phyloP scores from a whole-genome alignment of 306 rosid species.

The Clitoria ternatea region DNA sequence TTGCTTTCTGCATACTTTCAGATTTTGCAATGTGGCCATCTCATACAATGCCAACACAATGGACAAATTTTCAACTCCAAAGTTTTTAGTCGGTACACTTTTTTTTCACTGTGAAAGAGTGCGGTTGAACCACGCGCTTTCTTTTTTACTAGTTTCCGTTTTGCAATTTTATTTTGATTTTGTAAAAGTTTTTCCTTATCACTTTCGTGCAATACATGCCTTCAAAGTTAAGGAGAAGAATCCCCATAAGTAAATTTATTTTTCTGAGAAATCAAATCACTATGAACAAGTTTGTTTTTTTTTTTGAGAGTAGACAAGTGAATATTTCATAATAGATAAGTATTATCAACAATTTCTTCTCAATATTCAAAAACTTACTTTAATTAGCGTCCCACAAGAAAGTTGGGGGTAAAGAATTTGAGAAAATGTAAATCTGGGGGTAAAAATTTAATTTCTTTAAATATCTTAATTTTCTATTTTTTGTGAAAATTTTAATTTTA shows the following conservation, averaged over 20 bases:
- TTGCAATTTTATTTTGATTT: background rate
- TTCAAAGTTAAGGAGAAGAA: slow-evolving; percentile 8
- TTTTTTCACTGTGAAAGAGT: background rate
- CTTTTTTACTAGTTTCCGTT: background rate
- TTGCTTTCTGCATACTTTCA: slow-evolving; percentile 26
- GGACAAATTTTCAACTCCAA: slow-evolving; percentile 8
- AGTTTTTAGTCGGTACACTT: background rate
- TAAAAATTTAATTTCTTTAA: too few relatives aligned
- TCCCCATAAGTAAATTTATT: background rate
- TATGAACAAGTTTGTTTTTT: background rate
- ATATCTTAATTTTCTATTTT: too few relatives aligned
- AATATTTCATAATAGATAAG: background rate
- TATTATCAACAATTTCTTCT: background rate
- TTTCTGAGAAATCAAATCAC: background rate
- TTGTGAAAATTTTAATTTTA: too few relatives aligned
- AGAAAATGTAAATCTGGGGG: too few relatives aligned
- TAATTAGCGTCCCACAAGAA: too few relatives aligned
- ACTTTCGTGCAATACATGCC: background rate
- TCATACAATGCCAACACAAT: background rate
- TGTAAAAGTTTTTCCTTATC: background rate
- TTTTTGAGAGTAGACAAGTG: background rate
- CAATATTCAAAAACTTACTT: too few relatives aligned
- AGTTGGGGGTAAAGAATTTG: too few relatives aligned
- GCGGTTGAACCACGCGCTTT: background rate
- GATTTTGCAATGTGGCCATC: slow-evolving; percentile 26